Evolutionary conservation across 225 moss, liverwort and hornwort genomes (phyloP), one percentile per base, ranked within the genome.

Genomic region (Asterella californica): DNA sequence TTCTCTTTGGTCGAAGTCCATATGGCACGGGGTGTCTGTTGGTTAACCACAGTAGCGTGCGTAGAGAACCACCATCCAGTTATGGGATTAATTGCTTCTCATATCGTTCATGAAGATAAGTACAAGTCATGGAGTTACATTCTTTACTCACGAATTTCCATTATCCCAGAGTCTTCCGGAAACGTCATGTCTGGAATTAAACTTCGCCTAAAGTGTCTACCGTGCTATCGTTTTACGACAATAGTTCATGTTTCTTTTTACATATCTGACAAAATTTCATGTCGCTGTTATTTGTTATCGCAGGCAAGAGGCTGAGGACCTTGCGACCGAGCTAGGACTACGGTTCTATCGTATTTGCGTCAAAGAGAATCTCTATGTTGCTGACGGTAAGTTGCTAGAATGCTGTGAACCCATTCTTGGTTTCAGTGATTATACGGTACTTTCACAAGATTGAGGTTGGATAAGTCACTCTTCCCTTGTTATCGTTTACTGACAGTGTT

Each of bases 321-420:
- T 97, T 82, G 94, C 97, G 0, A 93, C 29, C 32, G 97, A 92
- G 50, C 78, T 97, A 0, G 91, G 93, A 29, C 32, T 97, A 15
- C 84, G 97, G 50, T 97, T 97, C 75, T 97, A 97, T 82, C 86
- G 93, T 15, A 94, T 94, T 50, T 97, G 93, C 70, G 97, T 94
- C 66, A 94, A 97, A 84, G 94, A 94, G 77, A 97, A 97, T 77
- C 85, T 97, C 47, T 94, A 94, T 64, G 93, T 97, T 1, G 80
- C 85, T 55, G 89, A 94, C 67, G 96, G 96, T 96, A 30, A 34
- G 3, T 27, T 25, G 30, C 29, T 11, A 27, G 30, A 67, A 30
- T 30, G 29, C 14, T 67, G 15, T n/a, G n/a, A n/a, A 67, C 2
- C 67, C 6, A 37, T 36, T 68, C 10, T 37, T 34, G 9, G 17